Percentiles rank a stretch among this genome's conserved stretches.
Conservation (phyloP, 495 filamentous ascomycete species). For the Rostrohypoxylon terebratum region DNA sequence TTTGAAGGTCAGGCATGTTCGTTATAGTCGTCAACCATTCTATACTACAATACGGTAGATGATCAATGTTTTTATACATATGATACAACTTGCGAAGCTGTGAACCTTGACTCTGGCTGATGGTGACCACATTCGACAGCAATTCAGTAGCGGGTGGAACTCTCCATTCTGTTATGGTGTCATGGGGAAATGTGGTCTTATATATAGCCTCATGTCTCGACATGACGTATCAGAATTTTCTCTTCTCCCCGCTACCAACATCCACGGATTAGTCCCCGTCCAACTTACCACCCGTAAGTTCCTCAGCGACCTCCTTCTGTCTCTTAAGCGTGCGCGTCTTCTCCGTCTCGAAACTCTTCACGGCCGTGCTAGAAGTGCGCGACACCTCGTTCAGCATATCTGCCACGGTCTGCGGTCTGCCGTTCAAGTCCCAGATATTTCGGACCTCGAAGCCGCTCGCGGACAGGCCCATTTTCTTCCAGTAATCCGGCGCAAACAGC, state of each 20-base stretch:
- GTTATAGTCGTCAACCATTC: slow-evolving; percentile 21
- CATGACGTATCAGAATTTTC: background rate
- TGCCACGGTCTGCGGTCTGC: slow-evolving; percentile 49
- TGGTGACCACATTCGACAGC: background rate
- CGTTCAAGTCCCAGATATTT: slow-evolving; percentile 57
- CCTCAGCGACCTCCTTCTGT: slow-evolving; percentile 61
- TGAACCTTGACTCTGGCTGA: slow-evolving; percentile 2
- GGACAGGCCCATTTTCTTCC: slow-evolving; percentile 27
- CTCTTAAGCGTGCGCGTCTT: slow-evolving; percentile 47
- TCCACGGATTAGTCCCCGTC: slow-evolving; percentile 22
- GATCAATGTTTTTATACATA: slow-evolving; percentile 45
- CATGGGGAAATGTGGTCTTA: background rate
- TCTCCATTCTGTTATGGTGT: background rate
- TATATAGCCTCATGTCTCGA: background rate
- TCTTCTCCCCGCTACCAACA: background rate
- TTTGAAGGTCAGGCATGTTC: slow-evolving; percentile 28
- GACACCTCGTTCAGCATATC: slow-evolving; percentile 45
- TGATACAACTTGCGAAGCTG: slow-evolving; percentile 43
- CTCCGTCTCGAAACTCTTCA: slow-evolving; percentile 35
- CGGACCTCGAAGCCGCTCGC: slow-evolving; percentile 30
- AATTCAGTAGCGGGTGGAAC: background rate
- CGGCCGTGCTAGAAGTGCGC: slow-evolving; percentile 32
- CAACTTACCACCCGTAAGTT: slow-evolving; percentile 63
- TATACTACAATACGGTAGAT: slow-evolving; percentile 37
- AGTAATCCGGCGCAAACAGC: slow-evolving; percentile 52